Conservation (phyloP, 805 yeast genomes). For the Candida hungchunana region DNA sequence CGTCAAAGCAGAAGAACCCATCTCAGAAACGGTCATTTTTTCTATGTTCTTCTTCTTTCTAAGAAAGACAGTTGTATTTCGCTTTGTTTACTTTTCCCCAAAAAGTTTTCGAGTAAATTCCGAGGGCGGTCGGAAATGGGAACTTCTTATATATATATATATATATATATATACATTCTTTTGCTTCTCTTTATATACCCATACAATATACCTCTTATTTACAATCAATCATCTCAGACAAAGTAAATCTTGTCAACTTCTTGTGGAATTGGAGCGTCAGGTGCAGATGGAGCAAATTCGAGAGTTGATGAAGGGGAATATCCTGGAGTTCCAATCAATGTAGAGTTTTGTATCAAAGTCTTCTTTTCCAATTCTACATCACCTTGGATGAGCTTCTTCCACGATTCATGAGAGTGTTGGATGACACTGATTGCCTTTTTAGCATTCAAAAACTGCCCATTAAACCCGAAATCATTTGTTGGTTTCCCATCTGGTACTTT, state of each 20-base stretch:
- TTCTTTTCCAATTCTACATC: conserved; percentile 24
- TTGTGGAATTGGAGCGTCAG: conserved; percentile 12
- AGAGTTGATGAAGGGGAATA: neutral
- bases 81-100: too few species aligned
- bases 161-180: neutral
- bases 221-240: conserved; percentile 4
- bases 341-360: conserved; percentile 46
- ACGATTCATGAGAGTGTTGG: conserved; percentile 77
- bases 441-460: conserved; percentile 86
- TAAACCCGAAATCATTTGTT: conserved; percentile 93
- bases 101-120: too few species aligned
- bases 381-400: conserved; percentile 73
- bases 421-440: conserved; percentile 82
- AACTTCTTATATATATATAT: too few species aligned
- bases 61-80: neutral
- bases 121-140: too few species aligned
- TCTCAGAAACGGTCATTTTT: neutral
- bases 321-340: conserved; percentile 47
- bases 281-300: neutral
- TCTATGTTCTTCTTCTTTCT: neutral
- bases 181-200: neutral
- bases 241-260: conserved; percentile 14
- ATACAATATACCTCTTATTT: too few species aligned
- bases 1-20: neutral
- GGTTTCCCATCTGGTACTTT: conserved; percentile 98